Base-by-base conservation (phyloP, 2,329 filamentous ascomycete species). In the Xylariaceae sp. region DNA sequence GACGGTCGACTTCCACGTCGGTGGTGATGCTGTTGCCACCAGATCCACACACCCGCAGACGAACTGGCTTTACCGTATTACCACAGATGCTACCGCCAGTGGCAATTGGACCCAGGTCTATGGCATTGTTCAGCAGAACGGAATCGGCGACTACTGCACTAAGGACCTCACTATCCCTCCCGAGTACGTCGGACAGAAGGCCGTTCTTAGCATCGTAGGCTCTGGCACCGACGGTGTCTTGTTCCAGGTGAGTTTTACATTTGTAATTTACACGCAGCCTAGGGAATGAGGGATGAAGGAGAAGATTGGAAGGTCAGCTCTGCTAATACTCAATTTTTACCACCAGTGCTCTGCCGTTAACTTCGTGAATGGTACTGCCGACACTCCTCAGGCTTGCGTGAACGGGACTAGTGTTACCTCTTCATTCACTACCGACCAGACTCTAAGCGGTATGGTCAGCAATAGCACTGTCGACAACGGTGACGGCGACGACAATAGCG, bases 61-160 rank as follows among this genome's bases (percentile, higher is more conserved):
- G 62, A 82, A 75, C 52, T 87, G 79, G 80, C 76, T 87, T 14
- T 82, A 84, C 74, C 83, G 85, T 60, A 81, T 78, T 61, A 87
- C 83, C 11, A 74, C 79, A 17, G 83, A 84, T 64, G 65, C 74
- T 44, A 74, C 74, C 9, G 79, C 76, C 39, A 66, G 68, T 40
- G 72, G 74, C 17, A 80, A 79, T 67, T 87, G 84, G 84, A 79
- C 80, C 23, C 74, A 84, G 67, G 67, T 85, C 47, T 82, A 78
- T 65, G 80, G 80, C 26, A 79, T 84, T 50, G 73, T 85, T 29
- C 69, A 75, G 65, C 84, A 87, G 71, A 81, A 71, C 52, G 83
- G 83, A 14, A 72, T 81, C 2, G 84, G 84, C 51, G 69, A 73
- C 46, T 84, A 82, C 62, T 88, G 85, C 71, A 69, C 81, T 64